These are phyloP conservation scores for Cryphonectria radicalis DNA, from an alignment of 2,329 filamentous ascomycete genomes.

Conservation along the genomic window DNA sequence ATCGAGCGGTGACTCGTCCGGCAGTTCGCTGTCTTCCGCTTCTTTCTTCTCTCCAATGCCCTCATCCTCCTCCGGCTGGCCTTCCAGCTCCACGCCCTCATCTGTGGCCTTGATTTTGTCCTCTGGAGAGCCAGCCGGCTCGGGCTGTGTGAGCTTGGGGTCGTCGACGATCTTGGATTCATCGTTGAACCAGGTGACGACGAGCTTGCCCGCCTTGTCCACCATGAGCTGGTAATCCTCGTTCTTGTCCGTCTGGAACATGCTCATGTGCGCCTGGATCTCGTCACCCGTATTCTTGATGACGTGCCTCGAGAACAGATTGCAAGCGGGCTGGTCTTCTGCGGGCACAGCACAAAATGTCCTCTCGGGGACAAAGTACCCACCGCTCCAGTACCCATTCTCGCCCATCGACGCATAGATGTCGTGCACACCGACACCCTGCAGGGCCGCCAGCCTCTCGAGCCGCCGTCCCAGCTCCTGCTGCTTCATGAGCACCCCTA, in stretches of 20 bases:
- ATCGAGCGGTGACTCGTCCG: slow-evolving; percentile 55
- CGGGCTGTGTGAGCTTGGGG: slow-evolving; percentile 34
- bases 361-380: slow-evolving; percentile 66
- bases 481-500: slow-evolving; percentile 76
- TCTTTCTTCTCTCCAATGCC: slow-evolving; percentile 21
- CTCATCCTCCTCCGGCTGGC: slow-evolving; percentile 20
- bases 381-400: slow-evolving; percentile 66
- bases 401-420: slow-evolving; percentile 78
- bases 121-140: slow-evolving; percentile 33
- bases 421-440: slow-evolving; percentile 71
- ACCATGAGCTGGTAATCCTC: slow-evolving; percentile 67
- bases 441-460: slow-evolving; percentile 62
- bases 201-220: slow-evolving; percentile 59
- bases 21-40: slow-evolving; percentile 37
- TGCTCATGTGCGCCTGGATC: slow-evolving; percentile 70
- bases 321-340: slow-evolving; percentile 47
- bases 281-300: slow-evolving; percentile 72
- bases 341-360: slow-evolving; percentile 76
- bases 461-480: slow-evolving; percentile 73
- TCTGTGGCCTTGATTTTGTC: slow-evolving; percentile 35
- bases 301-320: slow-evolving; percentile 56
- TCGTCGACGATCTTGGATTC: slow-evolving; percentile 52
- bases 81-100: slow-evolving; percentile 30
- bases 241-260: slow-evolving; percentile 68
- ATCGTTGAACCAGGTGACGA: slow-evolving; percentile 60